phyloP scores from a whole-genome alignment of 116 monocot genomes.

The Dioscorea cayenensis region DNA sequence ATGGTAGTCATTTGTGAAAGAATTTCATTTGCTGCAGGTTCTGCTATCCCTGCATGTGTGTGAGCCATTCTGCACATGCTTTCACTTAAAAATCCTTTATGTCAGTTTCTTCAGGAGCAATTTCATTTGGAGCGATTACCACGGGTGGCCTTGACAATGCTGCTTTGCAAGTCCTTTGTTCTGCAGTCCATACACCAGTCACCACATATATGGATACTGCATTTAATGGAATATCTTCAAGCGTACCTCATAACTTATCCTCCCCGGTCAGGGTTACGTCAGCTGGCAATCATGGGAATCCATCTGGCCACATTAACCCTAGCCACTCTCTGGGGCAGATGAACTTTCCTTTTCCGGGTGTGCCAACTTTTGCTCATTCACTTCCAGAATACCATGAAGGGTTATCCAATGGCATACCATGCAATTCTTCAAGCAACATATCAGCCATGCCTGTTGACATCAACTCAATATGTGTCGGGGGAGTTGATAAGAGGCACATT shows the following conservation, averaged over 20 bases:
- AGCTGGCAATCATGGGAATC: conserved; percentile 25
- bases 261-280: conserved; percentile 30
- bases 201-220: conserved; percentile 32
- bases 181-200: conserved; percentile 18
- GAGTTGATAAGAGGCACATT: conserved; percentile 36
- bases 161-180: not conserved
- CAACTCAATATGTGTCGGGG: conserved; percentile 28
- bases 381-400: conserved; percentile 55
- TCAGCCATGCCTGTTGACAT: conserved; percentile 32
- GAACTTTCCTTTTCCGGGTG: conserved; percentile 36
- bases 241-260: conserved; percentile 34
- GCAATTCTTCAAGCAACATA: conserved; percentile 35
- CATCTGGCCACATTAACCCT: conserved; percentile 18
- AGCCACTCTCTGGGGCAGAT: conserved; percentile 36
- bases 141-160: not conserved
- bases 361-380: conserved; percentile 44
- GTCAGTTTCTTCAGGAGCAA: not conserved
- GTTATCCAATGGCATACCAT: conserved; percentile 30
- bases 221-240: conserved; percentile 46
- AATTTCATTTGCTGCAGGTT: not conserved
- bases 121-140: not conserved
- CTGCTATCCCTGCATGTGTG: not conserved
- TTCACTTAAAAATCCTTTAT: not conserved
- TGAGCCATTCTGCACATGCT: not conserved
- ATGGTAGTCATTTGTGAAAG: not conserved